These are phyloP conservation scores for Zoysia matrella DNA, from an alignment of 202 grass and related monocot species.

Conservation along the genomic window DNA sequence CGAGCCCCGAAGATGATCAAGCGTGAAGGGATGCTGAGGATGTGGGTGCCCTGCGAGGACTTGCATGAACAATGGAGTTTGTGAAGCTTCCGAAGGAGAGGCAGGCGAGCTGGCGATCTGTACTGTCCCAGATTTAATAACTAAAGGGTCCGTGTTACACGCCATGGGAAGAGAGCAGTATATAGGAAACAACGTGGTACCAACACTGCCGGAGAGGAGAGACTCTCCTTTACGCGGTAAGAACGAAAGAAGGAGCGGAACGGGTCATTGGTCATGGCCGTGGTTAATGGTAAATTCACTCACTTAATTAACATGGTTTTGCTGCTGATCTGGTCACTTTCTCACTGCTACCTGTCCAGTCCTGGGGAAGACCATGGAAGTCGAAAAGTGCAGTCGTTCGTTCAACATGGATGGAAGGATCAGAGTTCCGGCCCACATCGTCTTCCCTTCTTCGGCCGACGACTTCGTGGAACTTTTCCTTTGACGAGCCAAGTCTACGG, in stretches of 20 bases:
- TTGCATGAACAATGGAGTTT: slow-evolving; percentile 35
- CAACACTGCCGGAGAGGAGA: slow-evolving; percentile 14
- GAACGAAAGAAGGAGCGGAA: slow-evolving; percentile 30
- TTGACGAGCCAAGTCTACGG: slow-evolving; percentile 41
- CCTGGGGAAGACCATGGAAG: slow-evolving; percentile 53
- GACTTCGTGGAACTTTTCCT: slow-evolving; percentile 34
- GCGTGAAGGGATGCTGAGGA: not conserved
- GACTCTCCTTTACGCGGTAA: slow-evolving; percentile 4
- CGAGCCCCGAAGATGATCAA: not conserved
- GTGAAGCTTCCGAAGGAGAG: not conserved
- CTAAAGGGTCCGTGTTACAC: not conserved
- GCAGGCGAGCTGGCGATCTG: not conserved
- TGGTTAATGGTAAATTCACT: slow-evolving; percentile 14
- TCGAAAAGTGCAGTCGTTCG: slow-evolving; percentile 50
- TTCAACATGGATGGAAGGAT: slow-evolving; percentile 57
- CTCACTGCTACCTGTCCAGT: slow-evolving; percentile 40
- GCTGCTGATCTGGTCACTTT: slow-evolving; percentile 47
- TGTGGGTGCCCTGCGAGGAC: slow-evolving; percentile 20
- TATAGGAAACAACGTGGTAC: slow-evolving; percentile 45
- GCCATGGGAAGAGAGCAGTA: slow-evolving; percentile 12
- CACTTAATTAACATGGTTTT: not conserved
- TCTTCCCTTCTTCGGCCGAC: slow-evolving; percentile 41
- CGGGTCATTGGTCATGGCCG: slow-evolving; percentile 42
- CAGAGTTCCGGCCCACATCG: slow-evolving; percentile 9
- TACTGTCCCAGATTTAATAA: not conserved